Conservation (phyloP, 208 protist species). For the Leishmania braziliensis region DNA sequence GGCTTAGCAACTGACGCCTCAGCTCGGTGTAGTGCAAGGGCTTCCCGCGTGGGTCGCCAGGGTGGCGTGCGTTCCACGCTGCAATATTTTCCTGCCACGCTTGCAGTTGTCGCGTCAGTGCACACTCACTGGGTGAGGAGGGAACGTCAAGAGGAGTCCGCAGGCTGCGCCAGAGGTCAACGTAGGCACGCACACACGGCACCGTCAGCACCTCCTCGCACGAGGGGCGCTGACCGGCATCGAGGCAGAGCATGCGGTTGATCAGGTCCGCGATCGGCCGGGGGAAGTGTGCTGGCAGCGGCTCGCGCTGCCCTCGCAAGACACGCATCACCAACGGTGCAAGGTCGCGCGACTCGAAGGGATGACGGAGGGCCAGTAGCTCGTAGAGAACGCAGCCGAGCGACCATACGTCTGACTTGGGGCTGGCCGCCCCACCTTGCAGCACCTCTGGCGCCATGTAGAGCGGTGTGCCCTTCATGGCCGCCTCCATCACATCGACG, state of each 20-base stretch:
- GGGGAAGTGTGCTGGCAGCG: conserved; percentile 75
- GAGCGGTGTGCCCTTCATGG: conserved; percentile 93
- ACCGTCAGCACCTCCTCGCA: conserved; percentile 68
- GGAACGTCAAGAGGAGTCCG: conserved; percentile 35
- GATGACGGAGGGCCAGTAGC: conserved; percentile 81
- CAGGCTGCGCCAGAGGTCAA: conserved; percentile 36
- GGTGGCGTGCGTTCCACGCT: conserved; percentile 1
- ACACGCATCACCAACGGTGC: conserved; percentile 77
- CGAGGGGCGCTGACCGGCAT: conserved; percentile 53
- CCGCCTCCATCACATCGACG: conserved; percentile 33
- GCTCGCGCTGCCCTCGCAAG: conserved; percentile 63
- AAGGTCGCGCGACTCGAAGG: conserved; percentile 83
- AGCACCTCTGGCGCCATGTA: conserved; percentile 95
- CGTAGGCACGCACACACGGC: conserved; percentile 56
- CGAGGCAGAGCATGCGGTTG: conserved; percentile 62
- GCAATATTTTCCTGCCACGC: conserved; percentile 29
- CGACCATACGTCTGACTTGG: conserved; percentile 90
- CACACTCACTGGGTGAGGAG: conserved; percentile 31
- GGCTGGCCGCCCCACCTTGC: conserved; percentile 65
- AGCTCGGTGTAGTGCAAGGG: conserved; percentile 40
- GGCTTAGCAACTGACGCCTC: conserved; percentile 20
- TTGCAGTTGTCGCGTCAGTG: conserved; percentile 38
- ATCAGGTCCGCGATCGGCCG: conserved; percentile 50
- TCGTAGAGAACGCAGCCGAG: conserved; percentile 93
- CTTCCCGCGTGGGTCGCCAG: conserved; percentile 14